Evolutionary conservation across 768 basidiomycete species (phyloP), one percentile per base, ranked within the genome.

Genomic region (Cystobasidium onofrii): DNA sequence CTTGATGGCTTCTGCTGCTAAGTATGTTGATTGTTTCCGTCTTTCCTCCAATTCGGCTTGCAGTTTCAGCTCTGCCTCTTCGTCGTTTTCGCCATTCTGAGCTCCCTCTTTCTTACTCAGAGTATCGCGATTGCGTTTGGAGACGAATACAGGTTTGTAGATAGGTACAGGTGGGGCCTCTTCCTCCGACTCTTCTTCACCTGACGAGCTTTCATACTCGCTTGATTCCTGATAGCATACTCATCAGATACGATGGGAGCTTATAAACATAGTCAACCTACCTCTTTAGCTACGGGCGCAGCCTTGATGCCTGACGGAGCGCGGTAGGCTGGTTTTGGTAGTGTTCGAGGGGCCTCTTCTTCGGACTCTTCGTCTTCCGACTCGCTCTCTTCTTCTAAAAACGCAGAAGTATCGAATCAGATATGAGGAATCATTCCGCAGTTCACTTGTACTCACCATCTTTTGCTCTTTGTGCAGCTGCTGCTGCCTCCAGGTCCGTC

Each of bases 1-100:
- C 75, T 86, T 86, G 77, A 99, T 96, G 76, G 89, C 94, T 81
- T 97, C 93, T 0, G 92, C 96, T 18, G 96, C 95, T 76, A 99
- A 83, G 77, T 92, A 88, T 76, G 96, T 91, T 74, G 90, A 90
- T 78, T 95, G 90, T 79, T 89, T 88, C 80, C 88, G 87, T 63
- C 92, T 86, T 79, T 93, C 88, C 79, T 91, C 90, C 0, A 86
- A 86, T 81, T 92, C 89, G 41, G 85, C 83, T 64, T 90, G 90
- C 76, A 88, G 88, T 80, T 84, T 86, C 79, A 84, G 85, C 64
- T 86, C 79, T 7, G 87, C 84, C 78, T 92, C 91, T 80, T 95
- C 92, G 0, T 87, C 86, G 76, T 92, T 88, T 64, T 87, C 84
- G 15, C 85, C 85, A 6, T 71, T 75, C 54, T 80, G 80, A 27